Evolutionary conservation across 257 asterid genomes (phyloP), one percentile per base, ranked within the genome.

Genomic region (Lavandula angustifolia): DNA sequence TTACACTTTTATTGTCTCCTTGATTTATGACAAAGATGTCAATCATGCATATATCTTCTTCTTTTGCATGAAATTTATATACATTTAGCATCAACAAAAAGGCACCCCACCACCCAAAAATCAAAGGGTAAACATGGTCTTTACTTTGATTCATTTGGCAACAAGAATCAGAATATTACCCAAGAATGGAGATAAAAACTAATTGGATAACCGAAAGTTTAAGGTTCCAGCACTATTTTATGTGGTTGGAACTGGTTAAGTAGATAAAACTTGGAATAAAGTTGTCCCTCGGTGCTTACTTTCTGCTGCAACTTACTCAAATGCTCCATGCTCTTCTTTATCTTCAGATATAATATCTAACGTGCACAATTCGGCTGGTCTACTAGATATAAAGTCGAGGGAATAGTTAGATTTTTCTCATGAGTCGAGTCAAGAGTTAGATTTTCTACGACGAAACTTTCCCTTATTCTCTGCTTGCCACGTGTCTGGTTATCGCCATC

Each of bases 171-270:
- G 67, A 64, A 72, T 64, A 64, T 72, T 16, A 13, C 11, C 51
- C 49, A 56, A 56, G 67, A 64, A 72, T 72, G 52, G 73, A 73
- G 72, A 73, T 58, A 42, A 71, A 59, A 59, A 59, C 53, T 58
- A 72, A 32, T 40, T 72, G 72, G 77, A 58, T 51, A 58, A 62
- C 75, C 75, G 69, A 62, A 70, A 70, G 75, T 62, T 62, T 62
- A 48, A 62, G 65, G 65, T 70, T 65, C 60, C 54, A 60, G 18
- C 44, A 33, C 58, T 62, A 61, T 43, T 50, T 50, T 70, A 54
- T 70, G 58, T 70, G 74, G 74, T 69, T 69, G 68, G 62, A 62
- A 50, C 33, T 62, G 53, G 64, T 48, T 31, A 61, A 72, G 6
- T 34, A 8, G 59, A 62, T 54, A 29, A 54, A 43, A 48, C 38